Conservation (phyloP, 306 rosid genomes). For the Vicia sativa region DNA sequence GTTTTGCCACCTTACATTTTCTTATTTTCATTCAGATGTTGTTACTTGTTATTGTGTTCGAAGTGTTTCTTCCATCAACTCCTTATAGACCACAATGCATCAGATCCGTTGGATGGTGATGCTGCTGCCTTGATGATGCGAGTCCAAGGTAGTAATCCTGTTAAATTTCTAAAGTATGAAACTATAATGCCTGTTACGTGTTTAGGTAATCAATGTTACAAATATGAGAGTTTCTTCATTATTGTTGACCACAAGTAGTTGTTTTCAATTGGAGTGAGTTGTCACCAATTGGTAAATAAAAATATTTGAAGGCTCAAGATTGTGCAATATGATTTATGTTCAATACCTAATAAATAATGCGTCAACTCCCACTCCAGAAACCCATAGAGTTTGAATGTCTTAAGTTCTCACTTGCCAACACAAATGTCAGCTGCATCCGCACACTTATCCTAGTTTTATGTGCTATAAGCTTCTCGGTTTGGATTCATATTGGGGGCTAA, state of each 20-base stretch:
- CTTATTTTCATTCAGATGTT: slow-evolving; percentile 60
- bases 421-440: slow-evolving; percentile 4
- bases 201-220: background rate
- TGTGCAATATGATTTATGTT: slow-evolving; percentile 24
- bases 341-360: background rate
- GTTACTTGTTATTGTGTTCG: slow-evolving; percentile 84
- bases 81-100: slow-evolving; percentile 85
- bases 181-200: slow-evolving; percentile 17
- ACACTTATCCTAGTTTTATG: slow-evolving; percentile 19
- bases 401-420: slow-evolving; percentile 10
- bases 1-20: slow-evolving; percentile 19
- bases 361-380: slow-evolving; percentile 7
- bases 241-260: background rate
- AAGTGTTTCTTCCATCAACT: slow-evolving; percentile 95
- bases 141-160: slow-evolving; percentile 65
- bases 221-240: slow-evolving; percentile 9
- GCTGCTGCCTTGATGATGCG: slow-evolving; percentile 90
- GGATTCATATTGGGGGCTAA: slow-evolving; percentile 16
- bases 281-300: too few relatives aligned
- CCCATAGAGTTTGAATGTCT: slow-evolving; percentile 14
- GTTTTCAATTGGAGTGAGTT: too few relatives aligned
- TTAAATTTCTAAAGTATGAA: slow-evolving; percentile 24
- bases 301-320: background rate
- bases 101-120: slow-evolving; percentile 80
- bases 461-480: slow-evolving; percentile 14